phyloP scores from a whole-genome alignment of 1,139 yeast genomes.

The Candida gigantensis region DNA sequence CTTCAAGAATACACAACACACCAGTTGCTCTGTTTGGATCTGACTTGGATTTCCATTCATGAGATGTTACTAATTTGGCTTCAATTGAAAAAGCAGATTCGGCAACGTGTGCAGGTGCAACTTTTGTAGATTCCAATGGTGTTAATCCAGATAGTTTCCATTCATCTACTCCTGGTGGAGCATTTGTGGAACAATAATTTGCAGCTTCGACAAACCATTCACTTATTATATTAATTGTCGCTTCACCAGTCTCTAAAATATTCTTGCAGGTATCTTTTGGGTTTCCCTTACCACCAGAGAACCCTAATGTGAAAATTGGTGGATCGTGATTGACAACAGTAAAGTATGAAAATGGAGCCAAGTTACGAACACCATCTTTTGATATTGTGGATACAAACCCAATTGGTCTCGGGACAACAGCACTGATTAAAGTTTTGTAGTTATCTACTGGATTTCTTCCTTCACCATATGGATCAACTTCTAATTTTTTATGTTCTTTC shows the following conservation, averaged over 20 bases:
- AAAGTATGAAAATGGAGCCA: constrained; percentile 64
- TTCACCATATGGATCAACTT: constrained; percentile 50
- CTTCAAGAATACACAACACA: constrained; percentile 50
- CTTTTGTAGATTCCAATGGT: constrained; percentile 42
- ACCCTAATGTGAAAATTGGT: constrained; percentile 56
- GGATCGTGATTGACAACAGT: constrained; percentile 54
- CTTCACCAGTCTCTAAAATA: constrained; percentile 52
- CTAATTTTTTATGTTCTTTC: constrained; percentile 43
- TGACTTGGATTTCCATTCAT: constrained; percentile 46
- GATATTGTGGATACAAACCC: constrained; percentile 55
- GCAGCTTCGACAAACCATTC: constrained; percentile 72
- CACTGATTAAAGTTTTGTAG: constrained; percentile 52
- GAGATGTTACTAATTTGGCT: constrained; percentile 46
- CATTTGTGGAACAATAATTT: constrained; percentile 47
- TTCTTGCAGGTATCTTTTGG: constrained; percentile 54
- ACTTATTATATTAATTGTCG: constrained; percentile 58
- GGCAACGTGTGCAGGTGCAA: constrained; percentile 57
- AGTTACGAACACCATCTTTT: constrained; percentile 44
- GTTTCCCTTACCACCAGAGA: constrained; percentile 38
- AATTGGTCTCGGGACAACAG: constrained; percentile 59
- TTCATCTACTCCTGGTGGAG: constrained; percentile 54
- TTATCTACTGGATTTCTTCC: constrained; percentile 46
- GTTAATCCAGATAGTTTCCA: constrained; percentile 60
- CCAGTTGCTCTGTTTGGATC: constrained; percentile 42
- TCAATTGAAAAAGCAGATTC: constrained; percentile 65